Percentiles rank a stretch among this genome's conserved stretches.
Conservation (phyloP, 1,284 basidiomycete genomes). For the Rhodofomes roseus region DNA sequence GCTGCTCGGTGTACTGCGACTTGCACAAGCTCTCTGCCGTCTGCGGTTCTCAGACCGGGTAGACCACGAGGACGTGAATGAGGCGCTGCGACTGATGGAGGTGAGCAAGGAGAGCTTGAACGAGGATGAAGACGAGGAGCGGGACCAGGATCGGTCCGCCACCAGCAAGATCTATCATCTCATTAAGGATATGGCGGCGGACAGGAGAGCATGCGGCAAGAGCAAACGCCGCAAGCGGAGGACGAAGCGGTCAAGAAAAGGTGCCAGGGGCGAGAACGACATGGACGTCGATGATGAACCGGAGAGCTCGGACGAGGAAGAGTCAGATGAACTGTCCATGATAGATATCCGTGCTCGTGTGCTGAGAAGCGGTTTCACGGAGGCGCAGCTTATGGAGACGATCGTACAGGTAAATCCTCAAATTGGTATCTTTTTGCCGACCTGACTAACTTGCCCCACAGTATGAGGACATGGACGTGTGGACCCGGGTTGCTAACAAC, state of each 20-base stretch:
- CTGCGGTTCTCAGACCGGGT: slow-evolving; percentile 83
- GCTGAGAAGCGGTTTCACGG: slow-evolving; percentile 84
- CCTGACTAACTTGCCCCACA: slow-evolving; percentile 30
- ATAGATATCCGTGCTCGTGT: slow-evolving; percentile 83
- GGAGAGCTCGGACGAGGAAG: slow-evolving; percentile 46
- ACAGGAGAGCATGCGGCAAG: slow-evolving; percentile 34
- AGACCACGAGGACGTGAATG: slow-evolving; percentile 88
- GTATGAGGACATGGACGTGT: slow-evolving; percentile 83
- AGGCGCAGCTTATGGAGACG: slow-evolving; percentile 84
- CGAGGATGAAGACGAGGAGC: slow-evolving; percentile 68
- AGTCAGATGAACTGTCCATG: slow-evolving; percentile 71
- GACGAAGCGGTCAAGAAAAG: slow-evolving; percentile 51
- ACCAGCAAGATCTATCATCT: slow-evolving; percentile 85
- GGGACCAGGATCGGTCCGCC: slow-evolving; percentile 71
- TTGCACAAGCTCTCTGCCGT: slow-evolving; percentile 93
- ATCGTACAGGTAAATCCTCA: slow-evolving; percentile 61
- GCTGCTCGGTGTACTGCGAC: slow-evolving; percentile 89
- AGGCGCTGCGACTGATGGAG: slow-evolving; percentile 95
- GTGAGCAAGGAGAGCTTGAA: slow-evolving; percentile 89
- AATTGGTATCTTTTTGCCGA: not conserved
- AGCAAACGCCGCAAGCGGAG: slow-evolving; percentile 36
- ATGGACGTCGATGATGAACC: slow-evolving; percentile 42
- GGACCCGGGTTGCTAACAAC: slow-evolving; percentile 72
- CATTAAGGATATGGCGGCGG: slow-evolving; percentile 80
- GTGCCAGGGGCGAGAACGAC: slow-evolving; percentile 64